Percentiles rank a stretch among this genome's conserved stretches.
Evolutionary conservation across 2,329 filamentous ascomycete species (phyloP).

Genomic region (Dactylonectria estremocensis): DNA sequence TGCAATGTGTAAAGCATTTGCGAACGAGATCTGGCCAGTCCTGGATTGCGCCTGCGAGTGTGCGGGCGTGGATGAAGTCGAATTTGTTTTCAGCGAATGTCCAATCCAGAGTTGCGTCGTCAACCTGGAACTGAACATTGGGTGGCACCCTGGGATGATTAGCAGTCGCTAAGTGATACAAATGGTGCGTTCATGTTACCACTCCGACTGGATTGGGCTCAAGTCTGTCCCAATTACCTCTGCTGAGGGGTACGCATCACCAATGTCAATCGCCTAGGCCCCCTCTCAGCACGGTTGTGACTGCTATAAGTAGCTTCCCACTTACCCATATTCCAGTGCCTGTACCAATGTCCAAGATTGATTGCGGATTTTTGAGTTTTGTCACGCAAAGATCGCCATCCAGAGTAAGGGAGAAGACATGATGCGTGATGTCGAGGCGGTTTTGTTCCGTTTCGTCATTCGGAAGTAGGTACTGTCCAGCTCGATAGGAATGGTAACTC

Average conservation of each 20-base stretch:
- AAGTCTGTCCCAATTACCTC: constrained; percentile 46
- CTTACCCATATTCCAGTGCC: constrained; percentile 44
- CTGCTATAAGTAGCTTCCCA: too few relatives aligned
- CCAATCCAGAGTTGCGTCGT: constrained; percentile 47
- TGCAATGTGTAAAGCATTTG: constrained; percentile 38
- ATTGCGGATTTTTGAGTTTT: constrained; percentile 35
- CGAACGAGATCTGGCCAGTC: constrained; percentile 47
- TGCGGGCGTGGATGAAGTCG: constrained; percentile 49
- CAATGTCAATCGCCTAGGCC: constrained; percentile 62
- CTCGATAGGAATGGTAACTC: constrained; percentile 55
- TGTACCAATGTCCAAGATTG: constrained; percentile 45
- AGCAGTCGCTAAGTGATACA: not conserved
- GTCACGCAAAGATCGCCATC: constrained; percentile 55
- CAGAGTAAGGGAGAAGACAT: constrained; percentile 64
- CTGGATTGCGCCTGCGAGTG: constrained; percentile 46
- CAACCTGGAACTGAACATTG: constrained; percentile 47
- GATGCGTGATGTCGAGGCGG: constrained; percentile 68
- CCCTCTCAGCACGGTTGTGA: not conserved
- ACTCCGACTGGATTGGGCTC: constrained; percentile 44
- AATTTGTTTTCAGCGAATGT: constrained; percentile 42
- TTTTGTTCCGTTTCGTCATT: constrained; percentile 61
- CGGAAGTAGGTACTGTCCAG: constrained; percentile 51
- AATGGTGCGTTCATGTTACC: constrained; percentile 19
- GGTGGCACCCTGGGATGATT: constrained; percentile 36
- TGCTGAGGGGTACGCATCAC: constrained; percentile 42